Base-by-base conservation (phyloP, 2,329 filamentous ascomycete genomes). In the Aspergillus flavus region DNA sequence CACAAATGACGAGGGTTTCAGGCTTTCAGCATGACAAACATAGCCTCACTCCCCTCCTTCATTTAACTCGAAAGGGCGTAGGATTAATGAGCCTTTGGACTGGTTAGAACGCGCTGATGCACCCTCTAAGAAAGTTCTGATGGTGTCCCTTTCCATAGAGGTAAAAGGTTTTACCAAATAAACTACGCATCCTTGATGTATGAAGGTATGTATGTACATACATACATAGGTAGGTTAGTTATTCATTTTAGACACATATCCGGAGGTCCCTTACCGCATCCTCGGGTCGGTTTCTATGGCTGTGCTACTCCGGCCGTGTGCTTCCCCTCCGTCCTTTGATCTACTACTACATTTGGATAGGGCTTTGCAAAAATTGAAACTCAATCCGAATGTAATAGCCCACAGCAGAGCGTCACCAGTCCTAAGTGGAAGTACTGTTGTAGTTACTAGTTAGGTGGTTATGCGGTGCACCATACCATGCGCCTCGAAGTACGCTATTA, bases 1-100 rank as follows among this genome's bases (percentile, higher is more conserved):
- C 62, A 61, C 62, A 59, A 58, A 58, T 39, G 55, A 59, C 6
- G 34, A 36, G 34, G 45, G 63, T 65, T 65, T 66, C 63, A 58
- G 52, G 30, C 39, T 41, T 41, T 41, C 39, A 41, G 39, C 39
- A 54, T 45, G 45, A 34, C 55, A 57, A 65, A 65, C 64, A 62
- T 41, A 63, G 62, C 64, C 48, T 64, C 64, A 62, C 57, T 66
- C 41, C 39, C 45, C 57, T 66, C 41, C 39, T 39, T 36, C 50
- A 58, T 46, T 52, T n/a, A 52, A 52, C 48, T 32, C 28, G 30
- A 26, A 30, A 26, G 26, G 46, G 28, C 12, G 23, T 14, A n/a
- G 10, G 48, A 52, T 52, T 32, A n/a, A 41, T 41, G 39, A 41
- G 39, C 3, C 39, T 41, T 41, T 41, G 39, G 39, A n/a, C 39